Conservation (phyloP, 371 early-diverging fungal species). For the Mortierella sp. region DNA sequence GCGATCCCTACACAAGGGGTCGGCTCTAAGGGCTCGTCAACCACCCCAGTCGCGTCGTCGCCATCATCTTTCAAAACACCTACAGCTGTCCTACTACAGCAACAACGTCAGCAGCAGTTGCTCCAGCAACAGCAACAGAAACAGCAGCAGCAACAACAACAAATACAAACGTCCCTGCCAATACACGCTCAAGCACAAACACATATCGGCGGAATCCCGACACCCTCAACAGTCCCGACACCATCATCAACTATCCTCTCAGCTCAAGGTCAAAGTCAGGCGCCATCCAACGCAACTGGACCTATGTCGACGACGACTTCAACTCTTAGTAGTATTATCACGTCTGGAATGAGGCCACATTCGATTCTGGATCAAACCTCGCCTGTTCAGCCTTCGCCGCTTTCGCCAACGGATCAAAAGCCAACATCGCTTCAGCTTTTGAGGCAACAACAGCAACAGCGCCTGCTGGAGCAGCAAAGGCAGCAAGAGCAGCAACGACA, state of each 20-base stretch:
- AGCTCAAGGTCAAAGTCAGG: not conserved
- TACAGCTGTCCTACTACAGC: slow-evolving; percentile 23
- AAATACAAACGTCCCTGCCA: slow-evolving; percentile 17
- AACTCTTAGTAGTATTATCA: slow-evolving; percentile 15
- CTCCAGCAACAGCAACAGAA: slow-evolving; percentile 15
- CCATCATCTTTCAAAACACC: slow-evolving; percentile 14
- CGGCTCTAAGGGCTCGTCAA: not conserved
- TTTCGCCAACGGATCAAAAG: slow-evolving; percentile 28
- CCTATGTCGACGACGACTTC: not conserved
- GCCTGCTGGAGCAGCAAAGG: slow-evolving; percentile 2
- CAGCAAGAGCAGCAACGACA: slow-evolving; percentile 1
- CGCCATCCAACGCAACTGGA: not conserved
- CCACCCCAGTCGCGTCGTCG: slow-evolving; percentile 1
- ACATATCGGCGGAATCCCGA: not conserved
- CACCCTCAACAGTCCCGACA: not conserved
- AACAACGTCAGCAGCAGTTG: slow-evolving; percentile 22
- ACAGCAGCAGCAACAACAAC: slow-evolving; percentile 9
- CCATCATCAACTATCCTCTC: not conserved
- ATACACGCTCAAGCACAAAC: slow-evolving; percentile 7
- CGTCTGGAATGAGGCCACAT: not conserved
- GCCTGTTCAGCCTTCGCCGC: slow-evolving; percentile 16
- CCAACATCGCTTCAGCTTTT: slow-evolving; percentile 31
- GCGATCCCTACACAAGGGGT: not conserved
- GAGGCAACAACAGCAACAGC: slow-evolving; percentile 15
- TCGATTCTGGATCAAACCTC: slow-evolving; percentile 1